Conservation (phyloP, 2,329 filamentous ascomycete species). For the Daldinia eschscholtzii region DNA sequence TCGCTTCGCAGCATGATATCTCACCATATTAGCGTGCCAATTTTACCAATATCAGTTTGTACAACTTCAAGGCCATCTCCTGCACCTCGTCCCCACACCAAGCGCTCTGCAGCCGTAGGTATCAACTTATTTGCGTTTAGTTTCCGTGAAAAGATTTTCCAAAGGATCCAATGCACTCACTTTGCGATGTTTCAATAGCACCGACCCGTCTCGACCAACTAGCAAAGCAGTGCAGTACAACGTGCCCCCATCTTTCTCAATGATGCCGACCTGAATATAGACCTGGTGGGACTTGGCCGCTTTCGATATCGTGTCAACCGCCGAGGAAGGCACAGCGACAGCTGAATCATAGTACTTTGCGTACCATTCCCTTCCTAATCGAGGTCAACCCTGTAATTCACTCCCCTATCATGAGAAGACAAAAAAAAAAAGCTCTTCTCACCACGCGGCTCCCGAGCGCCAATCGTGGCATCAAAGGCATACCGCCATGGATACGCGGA, state of each 20-base stretch:
- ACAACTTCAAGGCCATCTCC: slow-evolving; percentile 57
- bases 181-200: slow-evolving; percentile 57
- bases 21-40: slow-evolving; percentile 58
- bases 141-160: slow-evolving; percentile 8
- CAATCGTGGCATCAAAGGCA: slow-evolving; percentile 58
- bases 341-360: slow-evolving; percentile 57
- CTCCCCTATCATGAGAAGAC: background rate
- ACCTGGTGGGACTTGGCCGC: slow-evolving; percentile 54
- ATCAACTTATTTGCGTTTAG: slow-evolving; percentile 50
- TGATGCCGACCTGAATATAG: slow-evolving; percentile 56
- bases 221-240: slow-evolving; percentile 58
- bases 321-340: slow-evolving; percentile 56
- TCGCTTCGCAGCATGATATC: slow-evolving; percentile 3
- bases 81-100: slow-evolving; percentile 61
- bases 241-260: slow-evolving; percentile 58
- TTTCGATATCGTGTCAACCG: slow-evolving; percentile 52
- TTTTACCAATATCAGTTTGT: slow-evolving; percentile 57
- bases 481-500: slow-evolving; percentile 60
- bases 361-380: slow-evolving; percentile 57
- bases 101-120: slow-evolving; percentile 56
- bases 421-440: slow-evolving; percentile 16
- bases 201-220: slow-evolving; percentile 53
- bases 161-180: slow-evolving; percentile 43
- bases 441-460: slow-evolving; percentile 57
- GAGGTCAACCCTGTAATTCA: slow-evolving; percentile 24